These are phyloP conservation scores for Erodium maritimum DNA, from an alignment of 345 rosid genomes.

Conservation along the genomic window DNA sequence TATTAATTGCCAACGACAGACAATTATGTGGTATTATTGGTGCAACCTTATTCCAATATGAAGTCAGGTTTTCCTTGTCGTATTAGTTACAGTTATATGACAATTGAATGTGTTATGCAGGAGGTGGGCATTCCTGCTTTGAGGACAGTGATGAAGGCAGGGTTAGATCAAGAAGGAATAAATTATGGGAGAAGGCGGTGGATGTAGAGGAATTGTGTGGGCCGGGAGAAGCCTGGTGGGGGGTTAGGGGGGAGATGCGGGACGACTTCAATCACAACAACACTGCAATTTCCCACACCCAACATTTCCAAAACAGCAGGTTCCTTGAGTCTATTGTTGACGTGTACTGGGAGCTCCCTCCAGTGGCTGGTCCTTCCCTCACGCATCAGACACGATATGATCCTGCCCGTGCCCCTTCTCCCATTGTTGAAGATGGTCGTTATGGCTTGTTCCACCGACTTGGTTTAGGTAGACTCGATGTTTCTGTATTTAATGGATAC, in stretches of 20 bases:
- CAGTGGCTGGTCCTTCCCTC: constrained; percentile 92
- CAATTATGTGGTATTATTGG: no score
- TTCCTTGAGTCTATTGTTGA: constrained; percentile 78
- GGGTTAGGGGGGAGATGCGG: constrained; percentile 80
- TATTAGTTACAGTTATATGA: no score
- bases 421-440: constrained; percentile 84
- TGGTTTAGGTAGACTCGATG: constrained; percentile 60
- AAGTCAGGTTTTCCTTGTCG: no score
- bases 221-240: constrained; percentile 89
- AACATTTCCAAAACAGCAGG: constrained; percentile 81
- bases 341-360: constrained; percentile 93
- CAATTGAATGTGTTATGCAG: constrained; percentile 27
- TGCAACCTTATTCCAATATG: no score
- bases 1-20: no score
- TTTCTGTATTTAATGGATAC: constrained; percentile 83
- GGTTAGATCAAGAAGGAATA: constrained; percentile 63
- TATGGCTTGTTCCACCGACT: constrained; percentile 61
- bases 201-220: constrained; percentile 75
- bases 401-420: constrained; percentile 66
- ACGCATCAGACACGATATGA: constrained; percentile 90
- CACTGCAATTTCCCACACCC: constrained; percentile 40
- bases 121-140: constrained; percentile 98
- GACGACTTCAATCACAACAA: constrained; percentile 87
- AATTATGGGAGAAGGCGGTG: constrained; percentile 95
- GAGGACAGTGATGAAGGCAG: constrained; percentile 85